Percentiles rank a stretch among this genome's conserved stretches.
phyloP scores from a whole-genome alignment of 2,329 filamentous ascomycete species.

The Colletotrichum ledebouriae region DNA sequence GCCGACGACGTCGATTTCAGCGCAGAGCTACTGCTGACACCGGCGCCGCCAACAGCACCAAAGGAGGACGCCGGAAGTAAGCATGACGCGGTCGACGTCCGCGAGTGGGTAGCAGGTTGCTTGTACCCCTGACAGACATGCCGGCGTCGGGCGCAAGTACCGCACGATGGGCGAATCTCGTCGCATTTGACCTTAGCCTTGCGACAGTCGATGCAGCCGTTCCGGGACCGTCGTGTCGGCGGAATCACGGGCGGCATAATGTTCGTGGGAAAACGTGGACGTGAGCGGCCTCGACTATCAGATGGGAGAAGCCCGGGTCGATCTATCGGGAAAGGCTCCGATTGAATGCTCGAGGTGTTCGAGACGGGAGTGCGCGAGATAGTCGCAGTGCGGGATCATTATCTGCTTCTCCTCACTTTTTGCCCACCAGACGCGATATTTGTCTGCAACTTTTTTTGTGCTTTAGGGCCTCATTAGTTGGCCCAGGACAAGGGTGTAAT shows the following conservation, averaged over 20 bases:
- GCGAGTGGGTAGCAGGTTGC: slow-evolving; percentile 17
- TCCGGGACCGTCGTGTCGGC: slow-evolving; percentile 45
- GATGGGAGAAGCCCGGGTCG: neutral
- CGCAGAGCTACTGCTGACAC: neutral
- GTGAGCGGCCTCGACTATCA: neutral
- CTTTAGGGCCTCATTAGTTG: slow-evolving; percentile 14
- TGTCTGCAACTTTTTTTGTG: slow-evolving; percentile 7
- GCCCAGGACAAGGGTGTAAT: slow-evolving; percentile 26
- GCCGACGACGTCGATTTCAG: neutral
- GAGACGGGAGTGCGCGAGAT: neutral
- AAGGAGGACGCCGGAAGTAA: neutral
- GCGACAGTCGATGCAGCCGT: slow-evolving; percentile 52
- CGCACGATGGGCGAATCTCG: slow-evolving; percentile 48
- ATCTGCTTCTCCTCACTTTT: slow-evolving; percentile 6
- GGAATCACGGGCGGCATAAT: slow-evolving; percentile 30
- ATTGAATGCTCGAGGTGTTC: slow-evolving; percentile 2
- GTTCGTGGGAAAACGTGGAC: neutral
- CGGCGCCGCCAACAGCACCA: neutral
- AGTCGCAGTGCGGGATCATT: slow-evolving; percentile 4
- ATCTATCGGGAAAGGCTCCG: slow-evolving; percentile 5
- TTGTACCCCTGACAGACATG: slow-evolving; percentile 50
- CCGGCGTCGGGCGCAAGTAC: slow-evolving; percentile 50
- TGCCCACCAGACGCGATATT: slow-evolving; percentile 14
- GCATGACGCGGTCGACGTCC: slow-evolving; percentile 4
- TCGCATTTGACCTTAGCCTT: slow-evolving; percentile 51